Evolutionary conservation across 257 asterid species (phyloP).

Genomic region (Solanum okadae): DNA sequence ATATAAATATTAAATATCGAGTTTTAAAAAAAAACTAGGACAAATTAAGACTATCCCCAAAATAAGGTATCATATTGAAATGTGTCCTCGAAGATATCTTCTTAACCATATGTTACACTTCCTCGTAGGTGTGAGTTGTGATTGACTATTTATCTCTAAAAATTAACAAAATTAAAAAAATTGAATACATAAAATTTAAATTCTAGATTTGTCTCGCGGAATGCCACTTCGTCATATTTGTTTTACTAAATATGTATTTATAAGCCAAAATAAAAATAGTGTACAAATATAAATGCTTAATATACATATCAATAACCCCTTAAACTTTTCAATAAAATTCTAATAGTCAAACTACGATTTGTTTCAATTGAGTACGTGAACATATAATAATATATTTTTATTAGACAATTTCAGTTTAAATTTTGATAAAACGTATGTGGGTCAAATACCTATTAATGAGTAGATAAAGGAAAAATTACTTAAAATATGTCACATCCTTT

Average conservation of each 20-base stretch:
- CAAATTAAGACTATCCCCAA: background rate
- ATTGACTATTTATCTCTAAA: background rate
- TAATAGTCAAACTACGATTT: background rate
- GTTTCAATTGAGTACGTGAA: background rate
- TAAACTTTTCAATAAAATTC: background rate
- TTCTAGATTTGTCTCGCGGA: background rate
- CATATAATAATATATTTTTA: background rate
- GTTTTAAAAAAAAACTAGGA: too few species aligned
- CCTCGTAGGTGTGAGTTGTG: background rate
- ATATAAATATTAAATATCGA: background rate
- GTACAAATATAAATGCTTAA: background rate
- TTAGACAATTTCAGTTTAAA: too few species aligned
- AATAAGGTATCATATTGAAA: background rate
- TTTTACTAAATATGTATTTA: background rate
- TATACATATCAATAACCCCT: background rate
- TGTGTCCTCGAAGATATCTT: background rate
- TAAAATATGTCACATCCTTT: background rate
- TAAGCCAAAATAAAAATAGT: background rate
- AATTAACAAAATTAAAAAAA: background rate
- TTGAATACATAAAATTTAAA: background rate
- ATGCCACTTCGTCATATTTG: background rate
- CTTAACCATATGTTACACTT: background rate
- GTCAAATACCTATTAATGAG: background rate
- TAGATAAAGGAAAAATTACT: background rate
- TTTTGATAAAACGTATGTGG: too few species aligned